Base-by-base conservation (phyloP, 139 green algal genomes). In the Nannochloris sp. region DNA sequence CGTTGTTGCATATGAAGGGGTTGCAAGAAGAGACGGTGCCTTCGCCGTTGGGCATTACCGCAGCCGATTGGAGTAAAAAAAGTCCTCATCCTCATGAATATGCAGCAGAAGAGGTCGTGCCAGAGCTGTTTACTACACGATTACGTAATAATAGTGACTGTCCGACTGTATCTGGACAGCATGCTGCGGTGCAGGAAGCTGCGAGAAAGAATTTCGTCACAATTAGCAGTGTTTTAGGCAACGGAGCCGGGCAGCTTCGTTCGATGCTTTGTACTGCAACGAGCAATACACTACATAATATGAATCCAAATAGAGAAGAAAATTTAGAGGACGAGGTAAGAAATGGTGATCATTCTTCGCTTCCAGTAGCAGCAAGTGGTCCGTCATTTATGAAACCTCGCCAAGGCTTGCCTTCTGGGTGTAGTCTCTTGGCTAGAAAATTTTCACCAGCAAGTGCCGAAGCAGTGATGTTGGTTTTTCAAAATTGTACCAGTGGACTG, bases 1-100 rank as follows among this genome's bases (percentile, higher is more conserved):
- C 42, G 4, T 60, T 73, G 56, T 60, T 73, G 33, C 38, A 57
- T 27, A 61, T 67, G 39, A 31, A 67, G 4, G 66, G 66, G 5
- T 34, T 61, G 45, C 54, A 67, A 30, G 57, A 48, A 3, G n/a
- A 46, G 45, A 61, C 62, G 4, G 29, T 51, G 42, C 42, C 42
- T 19, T 51, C 42, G 19, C 42, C 42, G 42, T 51, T 51, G 42
- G 42, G 42, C 42, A 19, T 51, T 19, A 51, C 42, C 19, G 42
- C 42, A 19, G 42, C 42, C 19, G 42, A 51, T 51, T 51, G 42
- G 42, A 51, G 42, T 51, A 19, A 51, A 51, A 19, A 51, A 19
- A 19, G 19, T 19, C 42, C 42, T 19, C 42, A 51, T 19, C 42
- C 42, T 19, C 42, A 51, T 19, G 42, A 51, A 19, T 51, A 51